Evolutionary conservation across 2,329 filamentous ascomycete genomes (phyloP), one percentile per base, ranked within the genome.

Genomic region (Ophiosphaerella herpotricha): DNA sequence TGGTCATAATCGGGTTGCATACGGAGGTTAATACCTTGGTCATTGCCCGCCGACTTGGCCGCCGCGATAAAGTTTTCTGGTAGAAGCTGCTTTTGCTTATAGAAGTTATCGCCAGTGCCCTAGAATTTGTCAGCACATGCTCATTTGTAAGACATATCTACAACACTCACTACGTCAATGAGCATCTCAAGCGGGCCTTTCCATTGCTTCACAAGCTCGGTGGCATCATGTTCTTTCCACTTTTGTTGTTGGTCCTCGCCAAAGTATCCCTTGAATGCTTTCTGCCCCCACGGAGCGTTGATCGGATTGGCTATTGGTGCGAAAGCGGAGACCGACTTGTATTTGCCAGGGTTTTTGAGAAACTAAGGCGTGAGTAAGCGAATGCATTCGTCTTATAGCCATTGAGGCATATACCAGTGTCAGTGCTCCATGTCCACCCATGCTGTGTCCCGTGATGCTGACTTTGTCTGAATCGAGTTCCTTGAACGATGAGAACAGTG

Each of bases 21-120:
- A 66, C 93, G 84, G 57, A 97, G 77, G 46, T 84, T 84, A 55
- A 97, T 77, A 8, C 88, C 89, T 51, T 84, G 80, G 53, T 80
- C 77, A 44, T 91, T 81, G 16, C 90, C 90, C 23, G 85, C 83
- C 59, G 88, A 86, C 77, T 90, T 86, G 51, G 87, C 91, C 11
- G 89, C 92, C 65, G 85, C 82, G 59, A 88, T 84, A 45, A 99
- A 85, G 75, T 97, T 97, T 81, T 99, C 94, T 0, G 93, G 94
- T 36, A 97, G 82, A 48, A 99, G 81, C 76, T 99, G 94, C 39
- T 85, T 85, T 74, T 95, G 86, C 79, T 96, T 93, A 79, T 97
- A 97, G 75, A 97, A 99, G 76, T 93, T 91, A 79, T 99, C 94
- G 21, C 85, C 91, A 4, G 91, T 96, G 36, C 94, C 94, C 87